Evolutionary conservation across 305 asterid species (phyloP).

Genomic region (Rubia balearica): DNA sequence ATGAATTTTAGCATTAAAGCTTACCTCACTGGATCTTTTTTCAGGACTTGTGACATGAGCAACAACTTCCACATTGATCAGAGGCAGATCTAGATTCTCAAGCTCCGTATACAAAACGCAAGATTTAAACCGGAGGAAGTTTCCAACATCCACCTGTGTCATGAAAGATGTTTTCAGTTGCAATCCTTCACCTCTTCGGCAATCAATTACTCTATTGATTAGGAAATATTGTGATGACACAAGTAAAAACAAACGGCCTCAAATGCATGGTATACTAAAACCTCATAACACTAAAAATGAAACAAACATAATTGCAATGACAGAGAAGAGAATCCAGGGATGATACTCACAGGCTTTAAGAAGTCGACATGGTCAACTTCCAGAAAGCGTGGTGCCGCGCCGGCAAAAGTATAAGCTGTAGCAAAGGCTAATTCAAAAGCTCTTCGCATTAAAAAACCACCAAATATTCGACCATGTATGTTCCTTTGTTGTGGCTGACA

Average conservation of each 20-base stretch:
- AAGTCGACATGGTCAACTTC: conserved; percentile 95
- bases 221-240: neutral
- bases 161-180: conserved; percentile 8
- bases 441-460: conserved; percentile 88
- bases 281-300: neutral
- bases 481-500: conserved; percentile 95
- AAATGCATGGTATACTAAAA: neutral
- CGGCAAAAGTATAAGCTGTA: conserved; percentile 82
- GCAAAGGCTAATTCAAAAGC: conserved; percentile 80
- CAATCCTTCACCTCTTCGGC: neutral
- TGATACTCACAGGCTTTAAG: conserved; percentile 65
- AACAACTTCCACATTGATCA: conserved; percentile 83
- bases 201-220: neutral
- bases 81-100: conserved; percentile 47
- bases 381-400: conserved; percentile 62
- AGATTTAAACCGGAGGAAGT: conserved; percentile 84
- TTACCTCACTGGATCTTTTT: conserved; percentile 74
- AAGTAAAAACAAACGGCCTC: neutral
- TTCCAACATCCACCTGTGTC: conserved; percentile 89
- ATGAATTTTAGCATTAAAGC: neutral
- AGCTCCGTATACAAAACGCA: conserved; percentile 79
- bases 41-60: conserved; percentile 91
- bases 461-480: conserved; percentile 83
- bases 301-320: neutral
- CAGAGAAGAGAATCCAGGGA: neutral